Conservation (phyloP, 345 rosid species). For the Turnera subulata region DNA sequence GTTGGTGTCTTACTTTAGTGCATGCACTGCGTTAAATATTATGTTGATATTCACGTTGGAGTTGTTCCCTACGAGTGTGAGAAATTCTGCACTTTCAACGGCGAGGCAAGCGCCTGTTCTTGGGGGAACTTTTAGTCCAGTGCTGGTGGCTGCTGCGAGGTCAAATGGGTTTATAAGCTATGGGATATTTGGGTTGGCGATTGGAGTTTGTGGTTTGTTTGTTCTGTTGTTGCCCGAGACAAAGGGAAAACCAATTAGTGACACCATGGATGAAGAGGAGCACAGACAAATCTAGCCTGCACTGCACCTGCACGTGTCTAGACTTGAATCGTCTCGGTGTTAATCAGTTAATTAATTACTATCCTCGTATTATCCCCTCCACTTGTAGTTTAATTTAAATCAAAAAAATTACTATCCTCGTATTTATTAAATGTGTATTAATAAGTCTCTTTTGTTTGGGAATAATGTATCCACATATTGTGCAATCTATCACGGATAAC, state of each 20-base stretch:
- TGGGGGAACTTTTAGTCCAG: slow-evolving; percentile 4
- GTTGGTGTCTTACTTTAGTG: slow-evolving; percentile 50
- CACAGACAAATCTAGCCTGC: slow-evolving; percentile 2
- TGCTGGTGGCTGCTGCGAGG: slow-evolving; percentile 33
- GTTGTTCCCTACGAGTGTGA: slow-evolving; percentile 13
- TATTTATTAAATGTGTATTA: too few relatives aligned
- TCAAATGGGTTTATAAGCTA: slow-evolving; percentile 35
- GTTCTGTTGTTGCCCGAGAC: slow-evolving; percentile 60
- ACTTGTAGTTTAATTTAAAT: too few relatives aligned
- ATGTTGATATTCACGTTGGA: slow-evolving; percentile 28
- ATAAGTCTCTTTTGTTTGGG: too few relatives aligned
- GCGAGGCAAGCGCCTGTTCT: slow-evolving; percentile 11
- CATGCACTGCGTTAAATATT: slow-evolving; percentile 42
- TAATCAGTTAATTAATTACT: too few relatives aligned
- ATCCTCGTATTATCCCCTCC: too few relatives aligned
- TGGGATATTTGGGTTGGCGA: slow-evolving; percentile 53
- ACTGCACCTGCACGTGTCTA: too few relatives aligned
- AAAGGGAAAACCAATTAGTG: slow-evolving; percentile 38
- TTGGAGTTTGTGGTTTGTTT: slow-evolving; percentile 48
- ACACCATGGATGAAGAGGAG: slow-evolving; percentile 68
- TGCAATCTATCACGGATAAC: too few relatives aligned
- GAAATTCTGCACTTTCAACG: slow-evolving; percentile 13
- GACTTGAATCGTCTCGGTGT: too few relatives aligned
- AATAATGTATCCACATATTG: too few relatives aligned
- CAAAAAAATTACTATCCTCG: too few relatives aligned